Conservation (phyloP, 2,329 filamentous ascomycete genomes). For the Pseudopithomyces chartarum region DNA sequence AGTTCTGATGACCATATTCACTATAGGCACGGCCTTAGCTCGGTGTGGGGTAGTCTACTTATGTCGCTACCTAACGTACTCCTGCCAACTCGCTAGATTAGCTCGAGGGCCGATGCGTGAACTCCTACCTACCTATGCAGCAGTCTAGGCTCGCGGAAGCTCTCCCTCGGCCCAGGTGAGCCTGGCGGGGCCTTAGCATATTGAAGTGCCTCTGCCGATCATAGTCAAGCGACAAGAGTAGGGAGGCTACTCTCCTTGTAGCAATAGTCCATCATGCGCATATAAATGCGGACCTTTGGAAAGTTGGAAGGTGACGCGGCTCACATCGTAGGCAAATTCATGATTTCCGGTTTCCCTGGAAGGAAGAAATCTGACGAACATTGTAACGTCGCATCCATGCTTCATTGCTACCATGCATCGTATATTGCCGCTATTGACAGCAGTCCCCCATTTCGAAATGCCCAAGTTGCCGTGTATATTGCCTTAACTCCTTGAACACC, state of each 20-base stretch:
- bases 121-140: neutral
- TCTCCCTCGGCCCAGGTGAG: neutral
- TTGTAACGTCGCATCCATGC: too few species aligned
- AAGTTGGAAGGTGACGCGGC: neutral
- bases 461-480: neutral
- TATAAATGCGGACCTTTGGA: too few species aligned
- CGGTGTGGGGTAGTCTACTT: neutral
- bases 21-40: neutral
- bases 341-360: too few species aligned
- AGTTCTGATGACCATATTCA: neutral
- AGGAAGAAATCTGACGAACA: too few species aligned
- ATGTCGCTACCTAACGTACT: neutral
- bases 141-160: neutral
- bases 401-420: conserved; percentile 3
- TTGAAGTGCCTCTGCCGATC: neutral
- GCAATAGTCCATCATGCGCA: too few species aligned
- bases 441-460: neutral
- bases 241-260: neutral
- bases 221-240: neutral
- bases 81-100: neutral
- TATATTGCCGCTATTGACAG: neutral
- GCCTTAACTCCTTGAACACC: neutral
- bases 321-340: neutral
- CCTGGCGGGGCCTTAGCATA: neutral
- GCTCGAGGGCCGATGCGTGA: neutral